These are phyloP conservation scores for maize (Zea mays) DNA, from an alignment of 176 grass and related monocot species.

Conservation along the genomic window Zm-B73-REFERENCE-NAM-5.0 NC_050101.1:114753001-114753500, in stretches of 20 bases:
- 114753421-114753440: constrained; percentile 29
- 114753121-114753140: constrained; percentile 99
- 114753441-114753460: constrained; percentile 20
- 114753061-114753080: constrained; percentile 99
- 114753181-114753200: constrained; percentile 19
- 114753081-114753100: constrained; percentile 92
- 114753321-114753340: constrained; percentile 99
- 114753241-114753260: constrained; percentile 30
- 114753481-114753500: constrained; percentile 95
- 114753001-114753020: constrained; percentile 4
- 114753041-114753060: constrained; percentile 88
- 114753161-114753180: constrained; percentile 38
- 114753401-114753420: constrained; percentile 38
- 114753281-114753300: constrained; percentile 99
- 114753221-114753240: constrained; percentile 22
- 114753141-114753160: constrained; percentile 73
- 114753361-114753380: constrained; percentile 93
- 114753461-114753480: constrained; percentile 94
- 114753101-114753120: constrained; percentile 96
- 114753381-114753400: constrained; percentile 66
- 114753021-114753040: constrained; percentile 36
- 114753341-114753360: constrained; percentile 96
- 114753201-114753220: constrained; percentile 8
- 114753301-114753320: constrained; percentile 99
- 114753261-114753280: constrained; percentile 99